Base-by-base conservation (phyloP, 164 flowering plant species). In the Malania oleifera region DNA sequence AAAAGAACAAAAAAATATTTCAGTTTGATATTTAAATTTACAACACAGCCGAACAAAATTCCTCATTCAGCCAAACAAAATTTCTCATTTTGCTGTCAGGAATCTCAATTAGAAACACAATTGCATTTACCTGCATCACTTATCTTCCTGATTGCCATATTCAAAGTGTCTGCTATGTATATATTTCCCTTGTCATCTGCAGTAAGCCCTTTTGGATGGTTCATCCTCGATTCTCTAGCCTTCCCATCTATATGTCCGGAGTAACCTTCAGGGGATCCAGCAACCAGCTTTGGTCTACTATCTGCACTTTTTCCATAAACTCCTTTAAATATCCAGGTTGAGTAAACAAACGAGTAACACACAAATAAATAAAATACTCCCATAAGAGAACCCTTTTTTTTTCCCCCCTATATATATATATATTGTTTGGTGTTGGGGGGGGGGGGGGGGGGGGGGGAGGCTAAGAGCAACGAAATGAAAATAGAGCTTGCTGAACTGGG, bases 101-200 rank as follows among this genome's bases (percentile, higher is more conserved):
- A 20, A 29, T 5, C 7, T 14, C 22, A 31, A 22, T 19, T 19
- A 35, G 25, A 25, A 56, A 18, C 50, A n/a, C 0, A 22, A 55
- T 22, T 5, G 20, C 11, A 57, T 41, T 57, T 74, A 90, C 99
- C 97, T 70, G 89, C 62, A 67, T 88, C 95, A 62, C 96, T 83
- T 55, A 90, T 85, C 77, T 86, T 93, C 71, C 99, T 79, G 68
- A 93, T 88, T n/a, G 86, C 96, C 91, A 81, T 86, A 70, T 93
- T 93, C 73, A 76, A 72, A 18, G 86, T 84, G 70, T 92, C 98
- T 3, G 98, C 98, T 50, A 91, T 58, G 60, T 93, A 90, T 54
- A 93, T 74, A 54, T 90, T 90, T 66, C 99, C 95, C 64, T 73
- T 77, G 62, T 83, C 91, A 75, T 93, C 99, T 52, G 83, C 88